These are phyloP conservation scores for Eudorina sp. DNA, from an alignment of 139 green algal genomes.

Conservation along the genomic window DNA sequence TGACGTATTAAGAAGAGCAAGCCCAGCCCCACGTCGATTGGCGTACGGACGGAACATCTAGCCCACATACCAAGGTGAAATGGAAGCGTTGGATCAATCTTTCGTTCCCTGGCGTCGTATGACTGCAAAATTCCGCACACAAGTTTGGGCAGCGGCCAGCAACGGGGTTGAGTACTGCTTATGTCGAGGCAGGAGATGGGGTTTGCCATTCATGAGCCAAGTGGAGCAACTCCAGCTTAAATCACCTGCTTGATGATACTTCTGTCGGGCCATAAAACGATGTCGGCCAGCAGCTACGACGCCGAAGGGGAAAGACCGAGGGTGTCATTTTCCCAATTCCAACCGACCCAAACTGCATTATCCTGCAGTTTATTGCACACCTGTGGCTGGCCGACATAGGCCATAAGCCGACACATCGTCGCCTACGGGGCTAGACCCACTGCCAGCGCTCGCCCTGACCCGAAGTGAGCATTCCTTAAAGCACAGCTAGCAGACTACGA, in stretches of 20 bases:
- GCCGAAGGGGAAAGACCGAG: neutral
- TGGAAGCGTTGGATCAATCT: constrained; percentile 77
- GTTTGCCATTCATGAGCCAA: no score
- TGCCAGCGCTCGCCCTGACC: neutral
- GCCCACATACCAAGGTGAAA: constrained; percentile 70
- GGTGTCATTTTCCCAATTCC: no score
- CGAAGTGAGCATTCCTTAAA: neutral
- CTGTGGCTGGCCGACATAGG: constrained; percentile 80
- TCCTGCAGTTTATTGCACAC: neutral
- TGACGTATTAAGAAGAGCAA: no score
- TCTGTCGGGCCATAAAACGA: constrained; percentile 84
- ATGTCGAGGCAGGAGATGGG: no score
- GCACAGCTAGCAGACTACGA: no score
- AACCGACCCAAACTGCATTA: neutral
- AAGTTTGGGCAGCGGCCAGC: no score
- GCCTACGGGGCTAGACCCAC: no score
- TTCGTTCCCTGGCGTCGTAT: constrained; percentile 93
- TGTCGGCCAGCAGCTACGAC: constrained; percentile 81
- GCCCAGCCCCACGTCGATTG: no score
- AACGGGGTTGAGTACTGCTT: no score
- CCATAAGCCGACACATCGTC: constrained; percentile 93
- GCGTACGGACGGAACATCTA: no score
- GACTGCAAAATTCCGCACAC: constrained; percentile 3
- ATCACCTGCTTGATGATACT: constrained; percentile 94
- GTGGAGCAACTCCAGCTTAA: neutral